Conservation (phyloP, 306 rosid genomes). For the Glycyrrhiza uralensis region DNA sequence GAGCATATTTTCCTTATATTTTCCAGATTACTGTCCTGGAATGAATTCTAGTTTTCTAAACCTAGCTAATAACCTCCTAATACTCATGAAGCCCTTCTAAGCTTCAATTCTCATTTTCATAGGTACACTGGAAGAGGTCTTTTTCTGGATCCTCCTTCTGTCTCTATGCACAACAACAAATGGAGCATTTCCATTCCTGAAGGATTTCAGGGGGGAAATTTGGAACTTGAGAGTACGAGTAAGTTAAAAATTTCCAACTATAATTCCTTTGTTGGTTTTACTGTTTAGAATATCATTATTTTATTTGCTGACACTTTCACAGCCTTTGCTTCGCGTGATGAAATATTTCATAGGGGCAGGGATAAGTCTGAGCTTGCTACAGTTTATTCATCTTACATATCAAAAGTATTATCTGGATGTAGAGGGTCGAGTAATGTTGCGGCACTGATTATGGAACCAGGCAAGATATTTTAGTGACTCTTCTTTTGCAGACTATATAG, state of each 20-base stretch:
- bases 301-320: constrained; percentile 38
- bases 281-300: constrained; percentile 19
- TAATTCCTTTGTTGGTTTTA: constrained; percentile 3
- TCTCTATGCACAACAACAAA: constrained; percentile 53
- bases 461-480: constrained; percentile 45
- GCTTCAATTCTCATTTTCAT: constrained; percentile 31
- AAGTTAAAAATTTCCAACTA: constrained; percentile 25
- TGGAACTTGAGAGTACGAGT: constrained; percentile 43
- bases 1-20: not conserved
- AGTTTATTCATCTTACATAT: constrained; percentile 68
- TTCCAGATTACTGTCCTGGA: not conserved
- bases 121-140: constrained; percentile 98
- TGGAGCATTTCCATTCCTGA: constrained; percentile 77
- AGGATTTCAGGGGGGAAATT: constrained; percentile 45
- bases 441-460: constrained; percentile 88
- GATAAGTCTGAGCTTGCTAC: constrained; percentile 71
- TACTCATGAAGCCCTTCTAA: constrained; percentile 22
- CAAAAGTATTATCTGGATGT: constrained; percentile 50
- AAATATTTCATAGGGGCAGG: constrained; percentile 60
- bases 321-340: constrained; percentile 69
- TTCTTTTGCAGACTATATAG: constrained; percentile 5
- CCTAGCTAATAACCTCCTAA: constrained; percentile 14
- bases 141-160: constrained; percentile 87
- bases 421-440: constrained; percentile 47
- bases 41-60: not conserved